phyloP scores from a whole-genome alignment of 2,329 filamentous ascomycete species.

The Xylaria hypoxylon region DNA sequence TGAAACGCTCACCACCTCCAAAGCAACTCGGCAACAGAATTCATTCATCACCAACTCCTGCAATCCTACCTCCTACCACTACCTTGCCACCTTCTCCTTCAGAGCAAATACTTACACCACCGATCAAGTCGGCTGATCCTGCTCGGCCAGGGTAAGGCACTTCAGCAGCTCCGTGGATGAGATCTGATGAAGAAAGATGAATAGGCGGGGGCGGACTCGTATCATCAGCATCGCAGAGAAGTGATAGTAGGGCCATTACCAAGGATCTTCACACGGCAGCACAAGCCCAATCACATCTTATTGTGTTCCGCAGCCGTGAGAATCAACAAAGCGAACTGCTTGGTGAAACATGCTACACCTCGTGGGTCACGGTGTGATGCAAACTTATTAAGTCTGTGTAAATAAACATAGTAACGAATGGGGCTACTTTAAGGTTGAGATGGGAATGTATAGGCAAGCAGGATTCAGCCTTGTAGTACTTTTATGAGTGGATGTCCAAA shows the following conservation, averaged over 20 bases:
- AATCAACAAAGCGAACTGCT: not conserved
- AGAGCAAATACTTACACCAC: slow-evolving; percentile 69
- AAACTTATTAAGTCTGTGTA: not conserved
- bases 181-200: slow-evolving; percentile 25
- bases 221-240: not conserved
- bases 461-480: not conserved
- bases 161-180: slow-evolving; percentile 38
- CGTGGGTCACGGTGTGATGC: not conserved
- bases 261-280: not conserved
- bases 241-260: not conserved
- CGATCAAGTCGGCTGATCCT: slow-evolving; percentile 64
- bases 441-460: not conserved
- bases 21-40: slow-evolving; percentile 47
- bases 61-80: slow-evolving; percentile 68
- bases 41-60: slow-evolving; percentile 50
- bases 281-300: not conserved
- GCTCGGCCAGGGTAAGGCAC: slow-evolving; percentile 45
- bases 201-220: not conserved
- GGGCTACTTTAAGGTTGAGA: not conserved
- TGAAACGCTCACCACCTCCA: slow-evolving; percentile 62
- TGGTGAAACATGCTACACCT: not conserved
- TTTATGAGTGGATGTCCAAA: slow-evolving; percentile 8
- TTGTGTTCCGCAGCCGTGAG: not conserved
- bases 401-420: slow-evolving; percentile 1
- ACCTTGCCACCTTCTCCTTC: slow-evolving; percentile 68